Evolutionary conservation across 495 filamentous ascomycete genomes (phyloP), one percentile per base, ranked within the genome.

Genomic region (Neurospora sp.): DNA sequence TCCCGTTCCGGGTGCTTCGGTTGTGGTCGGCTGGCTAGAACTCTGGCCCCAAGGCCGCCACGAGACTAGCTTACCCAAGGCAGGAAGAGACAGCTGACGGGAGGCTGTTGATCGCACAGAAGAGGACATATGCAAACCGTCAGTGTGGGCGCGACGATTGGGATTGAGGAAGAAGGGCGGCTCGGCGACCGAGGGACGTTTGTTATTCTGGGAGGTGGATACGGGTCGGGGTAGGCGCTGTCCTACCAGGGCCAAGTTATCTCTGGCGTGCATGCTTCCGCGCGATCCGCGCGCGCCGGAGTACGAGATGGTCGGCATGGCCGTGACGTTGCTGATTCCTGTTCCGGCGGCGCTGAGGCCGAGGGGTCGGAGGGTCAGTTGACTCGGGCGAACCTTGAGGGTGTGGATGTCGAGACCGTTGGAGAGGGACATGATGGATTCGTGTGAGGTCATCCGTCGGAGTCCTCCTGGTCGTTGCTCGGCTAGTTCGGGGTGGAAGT

Each of bases 401-500:
- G 86, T 88, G 76, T 88, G 87, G 21, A 88, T 88, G 76, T 88
- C 86, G 70, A 88, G 81, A 0, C 84, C 84, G 62, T 87, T 86
- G 10, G 85, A 82, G 1, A 88, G 79, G 0, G 86, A 88, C 73
- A 88, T 82, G 73, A 89, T 85, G 43, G 86, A 88, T 75, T 89
- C 86, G 69, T 88, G 86, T 2, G 86, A 88, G 11, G 83, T 54
- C 2, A 82, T 76, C 5, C 86, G 84, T 4, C 82, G 84, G 17
- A 85, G 74, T 43, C 39, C 43, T 19, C 73, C 59, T 24, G 77
- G 71, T 8, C 70, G 71, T 34, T 77, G 76, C 43, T 73, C 69
- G 3, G 28, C 54, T 17, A 74, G 71, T 4, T 19, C 34, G 4
- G 75, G 69, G 39, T 78, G 76, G 42, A 74, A 79, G 10, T 76